These are phyloP conservation scores for Fonsecaea nubica DNA, from an alignment of 2,329 filamentous ascomycete species.

Conservation along the genomic window DNA sequence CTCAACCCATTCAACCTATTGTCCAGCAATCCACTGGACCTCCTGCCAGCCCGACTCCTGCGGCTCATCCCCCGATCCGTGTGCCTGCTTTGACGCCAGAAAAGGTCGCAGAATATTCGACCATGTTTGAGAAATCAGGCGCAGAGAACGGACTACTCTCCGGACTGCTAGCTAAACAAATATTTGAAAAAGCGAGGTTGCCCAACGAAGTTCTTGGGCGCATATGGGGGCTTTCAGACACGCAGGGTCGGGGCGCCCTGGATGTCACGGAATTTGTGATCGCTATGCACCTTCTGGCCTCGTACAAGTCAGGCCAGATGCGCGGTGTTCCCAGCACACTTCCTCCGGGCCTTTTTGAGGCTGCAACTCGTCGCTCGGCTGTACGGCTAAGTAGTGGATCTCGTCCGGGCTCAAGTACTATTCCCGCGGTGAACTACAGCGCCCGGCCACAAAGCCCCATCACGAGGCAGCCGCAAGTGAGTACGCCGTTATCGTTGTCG, in stretches of 20 bases:
- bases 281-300: conserved; percentile 95
- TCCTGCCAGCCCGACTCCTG: conserved; percentile 53
- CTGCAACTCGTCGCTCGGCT: conserved; percentile 73
- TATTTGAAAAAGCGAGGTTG: conserved; percentile 90
- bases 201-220: conserved; percentile 90
- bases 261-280: conserved; percentile 93
- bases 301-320: conserved; percentile 83
- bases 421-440: conserved; percentile 75
- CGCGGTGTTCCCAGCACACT: conserved; percentile 79
- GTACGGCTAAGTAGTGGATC: conserved; percentile 60
- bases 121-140: conserved; percentile 88
- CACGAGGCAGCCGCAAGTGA: conserved; percentile 56
- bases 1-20: conserved; percentile 47
- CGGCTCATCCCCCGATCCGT: conserved; percentile 70
- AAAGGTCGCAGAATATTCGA: conserved; percentile 85
- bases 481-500: conserved; percentile 53
- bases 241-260: conserved; percentile 86
- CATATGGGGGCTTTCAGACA: conserved; percentile 95
- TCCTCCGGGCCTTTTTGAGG: conserved; percentile 86
- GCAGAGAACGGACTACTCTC: conserved; percentile 78
- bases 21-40: conserved; percentile 60
- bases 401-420: conserved; percentile 58
- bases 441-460: conserved; percentile 67
- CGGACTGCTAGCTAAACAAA: conserved; percentile 78
- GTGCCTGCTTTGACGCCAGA: conserved; percentile 88